Evolutionary conservation across 1,284 basidiomycete species (phyloP).

Genomic region (Pseudozyma thailandica): DNA sequence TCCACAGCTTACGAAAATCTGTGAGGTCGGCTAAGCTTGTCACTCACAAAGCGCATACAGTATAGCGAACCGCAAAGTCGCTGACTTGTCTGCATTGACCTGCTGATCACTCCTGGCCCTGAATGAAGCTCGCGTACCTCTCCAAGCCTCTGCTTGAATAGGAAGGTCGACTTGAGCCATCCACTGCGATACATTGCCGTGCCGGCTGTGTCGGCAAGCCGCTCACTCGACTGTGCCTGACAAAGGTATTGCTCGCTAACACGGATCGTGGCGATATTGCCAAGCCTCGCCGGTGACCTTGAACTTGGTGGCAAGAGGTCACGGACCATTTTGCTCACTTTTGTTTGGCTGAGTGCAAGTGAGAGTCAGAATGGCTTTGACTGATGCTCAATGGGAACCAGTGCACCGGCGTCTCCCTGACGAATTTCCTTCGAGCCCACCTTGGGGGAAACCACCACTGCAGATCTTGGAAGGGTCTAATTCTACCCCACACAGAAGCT

Average conservation of each 20-base stretch:
- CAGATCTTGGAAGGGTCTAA: constrained; percentile 5
- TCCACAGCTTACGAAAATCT: no score
- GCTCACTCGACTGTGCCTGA: not conserved
- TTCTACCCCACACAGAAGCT: no score
- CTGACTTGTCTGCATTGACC: no score
- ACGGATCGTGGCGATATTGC: constrained; percentile 8
- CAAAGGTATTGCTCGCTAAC: not conserved
- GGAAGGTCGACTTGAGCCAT: not conserved
- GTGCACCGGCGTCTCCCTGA: no score
- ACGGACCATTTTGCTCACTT: constrained; percentile 6
- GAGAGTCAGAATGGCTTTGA: not conserved
- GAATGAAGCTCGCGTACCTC: not conserved
- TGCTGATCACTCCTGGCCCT: not conserved
- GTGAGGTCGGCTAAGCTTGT: no score
- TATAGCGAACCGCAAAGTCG: no score
- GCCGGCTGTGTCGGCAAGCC: constrained; percentile 11
- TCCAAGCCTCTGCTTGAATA: not conserved
- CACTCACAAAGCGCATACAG: no score
- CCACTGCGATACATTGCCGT: constrained; percentile 5
- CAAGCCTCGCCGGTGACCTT: constrained; percentile 37
- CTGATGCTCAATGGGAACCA: no score
- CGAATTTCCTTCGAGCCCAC: not conserved
- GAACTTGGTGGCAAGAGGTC: constrained; percentile 1
- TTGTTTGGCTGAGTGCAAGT: not conserved
- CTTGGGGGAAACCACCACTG: not conserved